Base-by-base conservation (phyloP, 257 asterid species). In the Salvia miltiorrhiza region DNA sequence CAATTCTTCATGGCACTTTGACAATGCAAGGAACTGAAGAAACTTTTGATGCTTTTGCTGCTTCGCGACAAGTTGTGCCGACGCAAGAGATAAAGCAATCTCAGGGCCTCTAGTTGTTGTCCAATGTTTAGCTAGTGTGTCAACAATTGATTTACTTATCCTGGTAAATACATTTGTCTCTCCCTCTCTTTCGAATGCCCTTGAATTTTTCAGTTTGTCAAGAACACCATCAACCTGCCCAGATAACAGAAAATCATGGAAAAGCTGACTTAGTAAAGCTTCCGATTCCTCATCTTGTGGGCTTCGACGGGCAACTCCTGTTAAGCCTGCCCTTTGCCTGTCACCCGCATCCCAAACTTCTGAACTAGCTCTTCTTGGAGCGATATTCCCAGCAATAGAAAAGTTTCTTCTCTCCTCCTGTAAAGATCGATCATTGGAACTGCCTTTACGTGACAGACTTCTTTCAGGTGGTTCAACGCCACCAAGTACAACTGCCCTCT, bases 41-140 rank as follows among this genome's bases (percentile, higher is more conserved):
- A 79, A 88, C 75, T 75, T 83, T 72, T 84, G 81, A 76, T 90
- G 98, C 81, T 87, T 93, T 81, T 90, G 94, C 73, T 88, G 89
- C 87, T 93, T 93, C 82, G 90, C 97, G 44, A 74, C 63, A 47
- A 93, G 97, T 75, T 88, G 98, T 0, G 92, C 72, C 44, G 95
- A 88, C 80, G 89, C 85, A 72, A 87, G 81, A 76, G 96, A 87
- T 58, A 87, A 75, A 76, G 87, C 83, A 23, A 93, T 88, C 87
- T 90, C 98, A 62, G 95, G 86, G 54, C 97, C 97, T 80, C 95
- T 87, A 72, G 97, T 88, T 69, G 96, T 83, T 41, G 97, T 90
- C 98, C 98, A 93, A 77, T 93, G 98, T 79, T 90, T 93, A 65
- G 98, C 97, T 72, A 93, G 80, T 52, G 97, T 88, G 84, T 93